phyloP scores from a whole-genome alignment of 345 rosid species.

The Boechera stricta region DNA sequence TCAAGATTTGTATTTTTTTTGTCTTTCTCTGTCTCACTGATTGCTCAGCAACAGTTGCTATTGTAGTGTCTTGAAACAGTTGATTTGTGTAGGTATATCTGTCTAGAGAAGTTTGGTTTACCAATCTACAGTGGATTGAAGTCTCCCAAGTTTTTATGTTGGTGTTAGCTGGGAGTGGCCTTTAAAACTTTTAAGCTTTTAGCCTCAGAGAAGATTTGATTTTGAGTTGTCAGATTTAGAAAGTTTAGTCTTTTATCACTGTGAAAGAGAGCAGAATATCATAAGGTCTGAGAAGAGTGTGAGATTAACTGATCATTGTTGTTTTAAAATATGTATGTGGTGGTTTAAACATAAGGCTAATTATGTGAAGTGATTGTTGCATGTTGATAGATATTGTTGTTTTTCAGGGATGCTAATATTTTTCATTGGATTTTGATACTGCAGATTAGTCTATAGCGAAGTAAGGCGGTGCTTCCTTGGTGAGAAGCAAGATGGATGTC shows the following conservation, averaged over 20 bases:
- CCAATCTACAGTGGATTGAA: slow-evolving; percentile 35
- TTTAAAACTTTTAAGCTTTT: not conserved
- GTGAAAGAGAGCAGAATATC: slow-evolving; percentile 13
- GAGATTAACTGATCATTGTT: not conserved
- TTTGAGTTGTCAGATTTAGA: slow-evolving; percentile 4
- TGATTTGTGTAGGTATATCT: slow-evolving; percentile 17
- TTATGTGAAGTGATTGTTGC: slow-evolving; percentile 21
- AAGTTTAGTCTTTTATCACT: slow-evolving; percentile 14
- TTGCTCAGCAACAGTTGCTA: slow-evolving; percentile 35
- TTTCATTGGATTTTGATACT: slow-evolving; percentile 18
- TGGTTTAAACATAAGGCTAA: slow-evolving; percentile 1
- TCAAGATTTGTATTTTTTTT: not conserved
- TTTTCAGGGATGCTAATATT: slow-evolving; percentile 20
- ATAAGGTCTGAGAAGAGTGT: not conserved
- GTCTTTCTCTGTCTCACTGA: slow-evolving; percentile 16
- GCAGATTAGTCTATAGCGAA: slow-evolving; percentile 30
- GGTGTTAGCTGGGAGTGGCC: not conserved
- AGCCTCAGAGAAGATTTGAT: slow-evolving; percentile 4
- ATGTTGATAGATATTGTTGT: not conserved
- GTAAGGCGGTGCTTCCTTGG: slow-evolving; percentile 42
- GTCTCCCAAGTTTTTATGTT: slow-evolving; percentile 28
- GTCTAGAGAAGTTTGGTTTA: slow-evolving; percentile 13
- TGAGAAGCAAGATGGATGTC: slow-evolving; percentile 37
- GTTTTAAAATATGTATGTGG: slow-evolving; percentile 19
- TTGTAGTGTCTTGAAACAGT: slow-evolving; percentile 24